Percentiles rank a stretch among this genome's conserved stretches.
Evolutionary conservation across 164 flowering plant genomes (phyloP).

Genomic region (Stephania yunnanensis): DNA sequence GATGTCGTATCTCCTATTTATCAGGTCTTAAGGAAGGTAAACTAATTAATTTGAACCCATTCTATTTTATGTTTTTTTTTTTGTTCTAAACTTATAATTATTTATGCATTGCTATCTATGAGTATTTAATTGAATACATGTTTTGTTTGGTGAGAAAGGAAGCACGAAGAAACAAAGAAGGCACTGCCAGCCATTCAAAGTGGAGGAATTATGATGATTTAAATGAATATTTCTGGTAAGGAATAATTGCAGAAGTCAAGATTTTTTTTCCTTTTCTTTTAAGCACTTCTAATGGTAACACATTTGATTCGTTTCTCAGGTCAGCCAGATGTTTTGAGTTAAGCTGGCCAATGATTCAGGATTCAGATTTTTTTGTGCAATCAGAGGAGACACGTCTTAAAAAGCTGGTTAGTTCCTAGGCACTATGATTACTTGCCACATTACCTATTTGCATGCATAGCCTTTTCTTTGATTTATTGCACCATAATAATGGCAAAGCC

Average conservation of each 20-base stretch:
- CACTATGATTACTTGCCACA: too few species aligned
- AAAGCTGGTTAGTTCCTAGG: constrained; percentile 20
- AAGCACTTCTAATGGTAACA: background rate
- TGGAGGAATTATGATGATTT: constrained; percentile 99
- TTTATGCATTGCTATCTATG: constrained; percentile 4
- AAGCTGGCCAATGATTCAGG: constrained; percentile 75
- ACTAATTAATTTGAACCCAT: background rate
- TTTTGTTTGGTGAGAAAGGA: constrained; percentile 54
- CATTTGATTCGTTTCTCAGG: constrained; percentile 34
- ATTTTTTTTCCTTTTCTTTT: background rate
- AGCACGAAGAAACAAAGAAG: constrained; percentile 75
- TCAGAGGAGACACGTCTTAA: constrained; percentile 32
- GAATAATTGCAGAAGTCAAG: background rate
- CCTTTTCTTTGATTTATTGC: too few species aligned
- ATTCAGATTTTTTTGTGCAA: constrained; percentile 73
- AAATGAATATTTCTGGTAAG: constrained; percentile 96
- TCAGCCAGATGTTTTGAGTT: constrained; percentile 61
- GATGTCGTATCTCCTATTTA: constrained; percentile 81
- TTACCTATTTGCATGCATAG: too few species aligned
- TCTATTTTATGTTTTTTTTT: background rate
- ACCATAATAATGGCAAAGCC: too few species aligned
- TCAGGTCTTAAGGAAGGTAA: constrained; percentile 70
- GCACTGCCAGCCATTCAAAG: constrained; percentile 82
- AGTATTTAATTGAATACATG: constrained; percentile 11
- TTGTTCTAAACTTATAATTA: constrained; percentile 2